phyloP scores from a whole-genome alignment of 2,329 filamentous ascomycete genomes.

The Sporothrix phasma region DNA sequence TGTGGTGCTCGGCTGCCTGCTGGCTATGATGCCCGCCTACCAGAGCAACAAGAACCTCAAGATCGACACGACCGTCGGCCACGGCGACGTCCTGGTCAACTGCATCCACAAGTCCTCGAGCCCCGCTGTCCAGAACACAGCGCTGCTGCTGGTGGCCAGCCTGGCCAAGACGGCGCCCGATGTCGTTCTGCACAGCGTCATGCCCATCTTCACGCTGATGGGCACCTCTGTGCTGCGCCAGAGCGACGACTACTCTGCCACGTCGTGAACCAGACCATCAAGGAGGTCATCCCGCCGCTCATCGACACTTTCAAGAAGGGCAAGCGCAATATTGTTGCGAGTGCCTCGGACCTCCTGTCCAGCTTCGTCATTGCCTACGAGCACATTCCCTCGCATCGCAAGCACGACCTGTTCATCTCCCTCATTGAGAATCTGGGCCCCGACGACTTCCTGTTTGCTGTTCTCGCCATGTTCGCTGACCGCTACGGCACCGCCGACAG shows the following conservation, averaged over 20 bases:
- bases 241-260: slow-evolving; percentile 96
- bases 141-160: slow-evolving; percentile 76
- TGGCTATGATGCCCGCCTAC: slow-evolving; percentile 73
- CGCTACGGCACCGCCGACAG: slow-evolving; percentile 70
- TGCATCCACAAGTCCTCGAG: slow-evolving; percentile 87
- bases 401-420: slow-evolving; percentile 72
- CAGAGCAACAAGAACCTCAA: slow-evolving; percentile 50
- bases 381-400: slow-evolving; percentile 81
- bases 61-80: slow-evolving; percentile 69
- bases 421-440: slow-evolving; percentile 77
- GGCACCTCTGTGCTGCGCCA: slow-evolving; percentile 82
- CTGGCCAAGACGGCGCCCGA: slow-evolving; percentile 83
- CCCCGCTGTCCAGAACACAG: slow-evolving; percentile 87
- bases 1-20: slow-evolving; percentile 68
- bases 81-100: slow-evolving; percentile 84
- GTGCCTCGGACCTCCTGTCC: slow-evolving; percentile 79
- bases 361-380: slow-evolving; percentile 96
- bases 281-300: slow-evolving; percentile 84
- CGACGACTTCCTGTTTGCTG: slow-evolving; percentile 76
- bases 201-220: slow-evolving; percentile 99
- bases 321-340: slow-evolving; percentile 65
- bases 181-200: slow-evolving; percentile 87
- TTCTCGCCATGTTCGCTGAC: slow-evolving; percentile 84
- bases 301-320: slow-evolving; percentile 76
- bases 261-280: slow-evolving; percentile 90